A percentile compares a stretch with the other conserved stretches of the same genome.
Evolutionary conservation across 208 protist genomes (phyloP).

Genomic region (Leishmania martiniquensis): DNA sequence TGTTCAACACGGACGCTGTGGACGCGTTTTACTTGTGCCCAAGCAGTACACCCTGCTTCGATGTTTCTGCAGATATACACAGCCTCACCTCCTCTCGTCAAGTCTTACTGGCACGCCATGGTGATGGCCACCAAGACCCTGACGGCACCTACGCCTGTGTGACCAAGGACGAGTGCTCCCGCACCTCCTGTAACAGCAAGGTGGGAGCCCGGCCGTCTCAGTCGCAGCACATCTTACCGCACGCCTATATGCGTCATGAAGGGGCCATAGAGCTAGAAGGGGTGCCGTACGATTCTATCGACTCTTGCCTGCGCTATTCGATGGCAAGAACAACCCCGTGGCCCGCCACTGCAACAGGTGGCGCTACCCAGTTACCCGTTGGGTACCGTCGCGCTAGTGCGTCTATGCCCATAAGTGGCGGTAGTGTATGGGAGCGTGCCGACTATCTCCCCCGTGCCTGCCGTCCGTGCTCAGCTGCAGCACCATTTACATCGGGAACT

Average conservation of each 20-base stretch:
- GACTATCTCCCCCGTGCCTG: conserved; percentile 27
- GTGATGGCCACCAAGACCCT: not conserved
- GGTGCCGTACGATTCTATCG: not conserved
- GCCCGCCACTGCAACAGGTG: not conserved
- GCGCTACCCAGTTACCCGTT: not conserved
- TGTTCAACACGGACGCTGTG: conserved; percentile 39
- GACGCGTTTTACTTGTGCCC: conserved; percentile 34
- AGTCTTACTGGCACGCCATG: no score
- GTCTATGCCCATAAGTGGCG: not conserved
- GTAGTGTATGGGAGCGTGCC: conserved; percentile 15
- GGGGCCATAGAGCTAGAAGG: not conserved
- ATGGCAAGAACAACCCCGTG: not conserved
- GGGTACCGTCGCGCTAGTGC: not conserved
- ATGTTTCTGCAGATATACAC: conserved; percentile 6
- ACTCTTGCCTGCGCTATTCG: not conserved
- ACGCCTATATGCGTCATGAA: not conserved
- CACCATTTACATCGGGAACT: not conserved
- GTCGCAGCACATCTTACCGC: not conserved
- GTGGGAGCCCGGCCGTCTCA: not conserved
- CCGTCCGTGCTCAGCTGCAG: conserved; percentile 2
- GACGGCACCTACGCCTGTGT: no score
- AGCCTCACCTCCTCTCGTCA: not conserved
- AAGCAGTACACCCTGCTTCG: conserved; percentile 8
- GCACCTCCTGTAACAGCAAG: not conserved
- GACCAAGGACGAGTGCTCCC: not conserved